phyloP scores from a whole-genome alignment of 2,329 filamentous ascomycete species.

The Exserohilum turcica region DNA sequence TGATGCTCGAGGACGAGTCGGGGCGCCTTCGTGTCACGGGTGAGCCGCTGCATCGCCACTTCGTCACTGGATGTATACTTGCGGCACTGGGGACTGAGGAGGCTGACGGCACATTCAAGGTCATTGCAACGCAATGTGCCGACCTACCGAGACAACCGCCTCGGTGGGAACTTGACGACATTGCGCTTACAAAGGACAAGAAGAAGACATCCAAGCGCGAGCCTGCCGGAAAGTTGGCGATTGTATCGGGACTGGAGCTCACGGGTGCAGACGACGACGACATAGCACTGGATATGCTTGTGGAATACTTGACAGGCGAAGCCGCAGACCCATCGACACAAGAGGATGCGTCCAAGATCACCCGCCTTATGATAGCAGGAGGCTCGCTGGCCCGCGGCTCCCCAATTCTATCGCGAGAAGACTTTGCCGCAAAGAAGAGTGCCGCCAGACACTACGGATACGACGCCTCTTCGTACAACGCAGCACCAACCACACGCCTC shows the following conservation, averaged over 20 bases:
- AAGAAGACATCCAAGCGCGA: constrained; percentile 49
- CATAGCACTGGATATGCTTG: constrained; percentile 75
- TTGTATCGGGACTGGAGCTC: constrained; percentile 87
- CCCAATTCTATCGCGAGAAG: constrained; percentile 54
- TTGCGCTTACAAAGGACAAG: constrained; percentile 42
- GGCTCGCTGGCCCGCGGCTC: constrained; percentile 72
- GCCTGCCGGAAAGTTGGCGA: constrained; percentile 73
- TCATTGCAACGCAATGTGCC: constrained; percentile 86
- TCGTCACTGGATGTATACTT: constrained; percentile 92
- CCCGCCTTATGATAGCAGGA: constrained; percentile 85
- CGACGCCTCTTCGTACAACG: constrained; percentile 85
- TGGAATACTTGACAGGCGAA: constrained; percentile 89
- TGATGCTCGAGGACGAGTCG: constrained; percentile 95
- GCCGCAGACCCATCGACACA: constrained; percentile 66
- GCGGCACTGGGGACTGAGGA: constrained; percentile 97
- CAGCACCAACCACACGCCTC: constrained; percentile 79
- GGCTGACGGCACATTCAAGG: constrained; percentile 86
- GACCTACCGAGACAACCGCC: constrained; percentile 82
- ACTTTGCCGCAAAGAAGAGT: constrained; percentile 51
- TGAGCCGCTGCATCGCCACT: constrained; percentile 66
- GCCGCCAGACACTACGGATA: constrained; percentile 89
- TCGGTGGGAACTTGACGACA: constrained; percentile 73
- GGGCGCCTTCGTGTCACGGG: constrained; percentile 83
- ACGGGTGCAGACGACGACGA: constrained; percentile 76
- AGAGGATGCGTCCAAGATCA: constrained; percentile 68